Evolutionary conservation across 345 rosid genomes (phyloP).

Genomic region (Corymbia maculata): DNA sequence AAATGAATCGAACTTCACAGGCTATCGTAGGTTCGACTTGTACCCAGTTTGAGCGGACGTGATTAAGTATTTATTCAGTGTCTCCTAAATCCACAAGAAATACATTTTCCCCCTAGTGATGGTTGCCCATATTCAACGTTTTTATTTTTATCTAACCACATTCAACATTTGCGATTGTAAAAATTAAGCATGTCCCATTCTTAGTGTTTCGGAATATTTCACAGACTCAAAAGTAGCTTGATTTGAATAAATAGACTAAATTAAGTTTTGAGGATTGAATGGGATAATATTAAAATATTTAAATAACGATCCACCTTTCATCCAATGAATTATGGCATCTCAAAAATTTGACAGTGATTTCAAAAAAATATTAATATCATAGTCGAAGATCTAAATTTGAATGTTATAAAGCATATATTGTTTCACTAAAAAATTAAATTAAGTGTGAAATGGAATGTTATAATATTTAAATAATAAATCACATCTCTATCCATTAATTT

Average conservation of each 20-base stretch:
- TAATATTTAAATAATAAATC: too few relatives aligned
- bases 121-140: background rate
- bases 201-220: background rate
- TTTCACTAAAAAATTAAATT: fast-evolving
- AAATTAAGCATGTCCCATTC: background rate
- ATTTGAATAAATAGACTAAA: background rate
- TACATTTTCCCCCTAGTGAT: background rate
- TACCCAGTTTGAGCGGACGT: fast-evolving
- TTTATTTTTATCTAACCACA: too few relatives aligned
- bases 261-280: too few relatives aligned
- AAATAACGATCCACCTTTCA: too few relatives aligned
- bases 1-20: background rate
- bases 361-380: too few relatives aligned
- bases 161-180: background rate
- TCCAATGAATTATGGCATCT: too few relatives aligned
- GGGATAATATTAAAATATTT: too few relatives aligned
- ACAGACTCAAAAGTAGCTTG: background rate
- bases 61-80: background rate
- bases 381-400: fast-evolving
- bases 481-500: too few relatives aligned
- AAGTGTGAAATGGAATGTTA: too few relatives aligned
- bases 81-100: background rate
- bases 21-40: background rate
- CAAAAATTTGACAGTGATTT: fast-evolving
- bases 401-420: fast-evolving